Base-by-base conservation (phyloP, 345 rosid genomes). In the Barbarea vulgaris region DNA sequence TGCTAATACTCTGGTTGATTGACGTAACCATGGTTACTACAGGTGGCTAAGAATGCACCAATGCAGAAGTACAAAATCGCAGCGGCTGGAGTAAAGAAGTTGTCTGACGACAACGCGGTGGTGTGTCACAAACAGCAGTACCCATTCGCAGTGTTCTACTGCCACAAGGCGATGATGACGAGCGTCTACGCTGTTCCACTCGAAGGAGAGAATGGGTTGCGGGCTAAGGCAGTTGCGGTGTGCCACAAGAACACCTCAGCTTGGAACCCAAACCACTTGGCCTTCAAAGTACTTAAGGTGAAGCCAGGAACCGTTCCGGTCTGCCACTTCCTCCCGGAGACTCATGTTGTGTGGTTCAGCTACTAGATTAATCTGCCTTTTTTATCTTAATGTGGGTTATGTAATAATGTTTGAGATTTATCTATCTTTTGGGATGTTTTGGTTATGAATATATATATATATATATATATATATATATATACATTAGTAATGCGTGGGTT, bases 81-180 rank as follows among this genome's bases (percentile, higher is more conserved):
- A 5, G 78, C 59, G 10, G 84, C 53, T 9, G 87, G 82, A 17
- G 74, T 73, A 10, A 83, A 79, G 84, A 85, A 81, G 82, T 36
- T 85, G 31, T 41, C 74, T 4, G 81, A 79, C 18, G 73, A 81
- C 30, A 87, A 81, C 28, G 75, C 85, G 1, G 93, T 87, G 33
- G 90, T 83, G 41, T 94, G 98, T 77, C 97, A 94, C 81, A 91
- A 94, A 84, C 86, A 87, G 78, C 85, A 87, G 64, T 94, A 85
- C 54, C 75, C 89, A 19, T 89, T 88, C 59, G 94, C 96, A 0
- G 89, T 91, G 30, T 90, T 91, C 82, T 90, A 84, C 77, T 91
- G 98, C 79, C 97, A 90, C 79, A 77, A 89, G 68, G 82, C 91
- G 1, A 61, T 65, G 67, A 78, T 70, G 82, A 81, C 95, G 1